Percentiles rank a stretch among this genome's conserved stretches.
Conservation (phyloP, 2,329 filamentous ascomycete genomes). For the Pyrenophora graminea region DNA sequence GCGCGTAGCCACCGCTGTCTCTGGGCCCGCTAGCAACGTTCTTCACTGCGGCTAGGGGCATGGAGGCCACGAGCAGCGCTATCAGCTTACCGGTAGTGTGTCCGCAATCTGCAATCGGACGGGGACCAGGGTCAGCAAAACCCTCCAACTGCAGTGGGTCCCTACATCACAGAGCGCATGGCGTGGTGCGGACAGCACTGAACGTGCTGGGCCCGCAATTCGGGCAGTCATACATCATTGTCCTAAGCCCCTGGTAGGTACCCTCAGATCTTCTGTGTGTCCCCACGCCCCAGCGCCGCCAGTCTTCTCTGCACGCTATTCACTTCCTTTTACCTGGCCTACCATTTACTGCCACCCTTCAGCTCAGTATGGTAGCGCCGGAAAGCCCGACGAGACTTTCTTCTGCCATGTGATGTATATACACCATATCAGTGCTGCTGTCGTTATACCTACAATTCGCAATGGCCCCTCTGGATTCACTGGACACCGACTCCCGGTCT, state of each 20-base stretch:
- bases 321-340: slow-evolving; percentile 4
- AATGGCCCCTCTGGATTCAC: slow-evolving; percentile 26
- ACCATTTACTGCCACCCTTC: slow-evolving; percentile 1
- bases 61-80: slow-evolving; percentile 10
- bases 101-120: slow-evolving; percentile 10
- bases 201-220: slow-evolving; percentile 10
- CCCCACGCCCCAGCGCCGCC: slow-evolving; percentile 1
- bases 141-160: slow-evolving; percentile 19
- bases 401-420: slow-evolving; percentile 19
- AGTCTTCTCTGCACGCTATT: slow-evolving; percentile 4
- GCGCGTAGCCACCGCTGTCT: slow-evolving; percentile 6
- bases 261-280: slow-evolving; percentile 9
- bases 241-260: slow-evolving; percentile 13
- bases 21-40: slow-evolving; percentile 1
- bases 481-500: slow-evolving; percentile 36
- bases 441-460: slow-evolving; percentile 1
- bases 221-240: slow-evolving; percentile 31
- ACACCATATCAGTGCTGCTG: neutral
- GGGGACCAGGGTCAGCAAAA: slow-evolving; percentile 7
- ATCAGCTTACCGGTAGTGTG: neutral
- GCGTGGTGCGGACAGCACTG: slow-evolving; percentile 11
- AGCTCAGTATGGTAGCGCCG: slow-evolving; percentile 26
- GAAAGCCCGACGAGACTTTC: slow-evolving; percentile 11
- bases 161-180: slow-evolving; percentile 14
- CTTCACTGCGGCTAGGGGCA: slow-evolving; percentile 3